phyloP scores from a whole-genome alignment of 768 basidiomycete genomes.

The Piloderma croceum region DNA sequence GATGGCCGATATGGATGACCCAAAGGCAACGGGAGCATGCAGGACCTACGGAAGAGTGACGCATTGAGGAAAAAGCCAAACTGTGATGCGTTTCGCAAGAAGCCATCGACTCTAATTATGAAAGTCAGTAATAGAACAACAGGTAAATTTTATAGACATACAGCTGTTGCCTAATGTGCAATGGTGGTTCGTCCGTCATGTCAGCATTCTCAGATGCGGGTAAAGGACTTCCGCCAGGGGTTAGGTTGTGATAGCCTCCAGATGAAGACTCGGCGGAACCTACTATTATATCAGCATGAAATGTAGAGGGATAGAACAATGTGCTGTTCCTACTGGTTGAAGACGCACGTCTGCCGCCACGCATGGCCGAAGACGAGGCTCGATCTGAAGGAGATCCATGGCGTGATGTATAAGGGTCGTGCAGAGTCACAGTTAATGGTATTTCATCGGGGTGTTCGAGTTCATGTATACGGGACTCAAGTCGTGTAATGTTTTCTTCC shows the following conservation, averaged over 20 bases:
- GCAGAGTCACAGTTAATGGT: conserved; percentile 17
- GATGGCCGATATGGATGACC: conserved; percentile 3
- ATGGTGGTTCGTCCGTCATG: conserved; percentile 4
- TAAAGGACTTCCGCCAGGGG: too few relatives aligned
- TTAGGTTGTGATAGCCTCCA: too few relatives aligned
- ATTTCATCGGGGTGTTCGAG: conserved; percentile 22
- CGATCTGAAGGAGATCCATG: too few relatives aligned
- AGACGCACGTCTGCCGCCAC: too few relatives aligned
- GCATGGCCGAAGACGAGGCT: too few relatives aligned
- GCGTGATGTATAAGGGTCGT: too few relatives aligned
- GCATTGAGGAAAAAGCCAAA: conserved; percentile 45
- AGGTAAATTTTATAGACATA: conserved; percentile 8
- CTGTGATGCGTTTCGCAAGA: conserved; percentile 22
- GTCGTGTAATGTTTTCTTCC: conserved; percentile 32
- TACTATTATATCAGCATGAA: too few relatives aligned
- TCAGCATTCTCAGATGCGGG: neutral
- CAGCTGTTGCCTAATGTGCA: conserved; percentile 3
- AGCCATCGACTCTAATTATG: conserved; percentile 11
- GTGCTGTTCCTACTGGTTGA: too few relatives aligned
- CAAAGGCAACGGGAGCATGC: conserved; percentile 17
- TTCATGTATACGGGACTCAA: conserved; percentile 31
- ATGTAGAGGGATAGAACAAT: too few relatives aligned
- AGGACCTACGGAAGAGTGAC: conserved; percentile 29
- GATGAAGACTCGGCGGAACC: too few relatives aligned
- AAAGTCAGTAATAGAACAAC: neutral